Percentiles rank a stretch among this genome's conserved stretches.
Evolutionary conservation across 2,329 filamentous ascomycete genomes (phyloP).

Genomic region (Zymoseptoria crescenta): DNA sequence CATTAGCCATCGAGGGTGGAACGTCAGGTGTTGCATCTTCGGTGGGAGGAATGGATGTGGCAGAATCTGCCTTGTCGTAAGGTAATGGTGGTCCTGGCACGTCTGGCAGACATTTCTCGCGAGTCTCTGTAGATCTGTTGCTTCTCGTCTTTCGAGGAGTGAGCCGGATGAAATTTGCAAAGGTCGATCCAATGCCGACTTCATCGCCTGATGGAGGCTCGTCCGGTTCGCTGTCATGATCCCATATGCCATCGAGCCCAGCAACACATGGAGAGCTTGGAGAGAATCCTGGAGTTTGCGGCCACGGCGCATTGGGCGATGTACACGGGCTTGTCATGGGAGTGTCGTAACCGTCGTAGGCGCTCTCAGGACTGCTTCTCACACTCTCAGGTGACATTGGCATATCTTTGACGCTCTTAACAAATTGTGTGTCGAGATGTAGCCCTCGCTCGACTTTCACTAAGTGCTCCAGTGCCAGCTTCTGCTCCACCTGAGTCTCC

Average conservation of each 20-base stretch:
- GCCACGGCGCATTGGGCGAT: conserved; percentile 5
- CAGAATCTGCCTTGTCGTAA: not conserved
- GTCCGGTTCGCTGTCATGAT: not conserved
- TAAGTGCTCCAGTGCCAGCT: not conserved
- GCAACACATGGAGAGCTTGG: not conserved
- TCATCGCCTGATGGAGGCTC: not conserved
- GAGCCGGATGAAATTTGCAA: not conserved
- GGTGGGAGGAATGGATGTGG: not conserved
- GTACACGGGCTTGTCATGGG: conserved; percentile 14
- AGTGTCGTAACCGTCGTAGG: conserved; percentile 8
- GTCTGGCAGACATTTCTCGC: not conserved
- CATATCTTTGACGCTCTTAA: not conserved
- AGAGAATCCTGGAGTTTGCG: not conserved
- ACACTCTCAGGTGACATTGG: not conserved
- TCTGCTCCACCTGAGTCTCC: not conserved
- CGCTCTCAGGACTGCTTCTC: not conserved
- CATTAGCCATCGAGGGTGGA: conserved; percentile 1
- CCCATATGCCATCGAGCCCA: conserved; percentile 1
- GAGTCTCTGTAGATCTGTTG: not conserved
- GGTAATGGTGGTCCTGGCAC: not conserved
- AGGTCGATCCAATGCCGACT: not conserved
- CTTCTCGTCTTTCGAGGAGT: not conserved
- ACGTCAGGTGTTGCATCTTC: conserved; percentile 1
- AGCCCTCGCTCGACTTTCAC: not conserved
- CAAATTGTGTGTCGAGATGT: conserved; percentile 4